These are phyloP conservation scores for Beauveria pseudobassiana DNA, from an alignment of 2,329 filamentous ascomycete species.

Conservation along the genomic window DNA sequence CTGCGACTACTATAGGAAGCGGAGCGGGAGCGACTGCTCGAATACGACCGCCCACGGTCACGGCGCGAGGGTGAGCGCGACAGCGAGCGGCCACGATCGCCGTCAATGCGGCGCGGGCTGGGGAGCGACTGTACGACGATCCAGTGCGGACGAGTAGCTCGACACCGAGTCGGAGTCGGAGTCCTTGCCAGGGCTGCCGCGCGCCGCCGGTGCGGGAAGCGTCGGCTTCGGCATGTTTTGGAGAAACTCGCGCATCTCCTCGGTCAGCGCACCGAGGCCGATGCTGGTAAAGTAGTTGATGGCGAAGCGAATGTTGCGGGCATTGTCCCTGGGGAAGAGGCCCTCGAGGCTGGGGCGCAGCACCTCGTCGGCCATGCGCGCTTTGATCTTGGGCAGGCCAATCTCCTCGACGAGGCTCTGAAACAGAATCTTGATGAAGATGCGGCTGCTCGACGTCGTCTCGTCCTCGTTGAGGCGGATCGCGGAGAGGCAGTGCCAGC, in stretches of 20 bases:
- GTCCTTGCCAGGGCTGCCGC: constrained; percentile 22
- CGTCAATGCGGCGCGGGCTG: constrained; percentile 14
- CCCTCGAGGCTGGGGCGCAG: constrained; percentile 73
- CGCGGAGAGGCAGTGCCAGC: constrained; percentile 80
- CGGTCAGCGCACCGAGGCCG: constrained; percentile 88
- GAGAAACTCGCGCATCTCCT: constrained; percentile 87
- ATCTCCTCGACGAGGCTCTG: constrained; percentile 84
- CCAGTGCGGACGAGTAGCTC: constrained; percentile 71
- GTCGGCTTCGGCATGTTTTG: constrained; percentile 85
- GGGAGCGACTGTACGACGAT: constrained; percentile 32
- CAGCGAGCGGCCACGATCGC: constrained; percentile 21
- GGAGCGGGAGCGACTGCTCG: constrained; percentile 24
- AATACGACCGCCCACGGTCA: constrained; percentile 19
- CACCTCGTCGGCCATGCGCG: constrained; percentile 69
- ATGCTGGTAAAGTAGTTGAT: constrained; percentile 99
- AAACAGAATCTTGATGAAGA: constrained; percentile 97
- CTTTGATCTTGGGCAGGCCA: constrained; percentile 72
- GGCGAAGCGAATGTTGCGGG: constrained; percentile 86
- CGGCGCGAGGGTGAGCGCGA: constrained; percentile 22
- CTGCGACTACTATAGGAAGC: constrained; percentile 34
- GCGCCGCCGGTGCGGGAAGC: constrained; percentile 56
- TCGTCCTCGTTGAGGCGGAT: constrained; percentile 94
- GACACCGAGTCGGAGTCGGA: constrained; percentile 67
- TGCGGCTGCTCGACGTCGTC: constrained; percentile 90
- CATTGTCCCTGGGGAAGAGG: constrained; percentile 82